Percentiles rank a stretch among this genome's conserved stretches.
phyloP scores from a whole-genome alignment of 352 stramenopile species.

The Phytophthora citrophthora region DNA sequence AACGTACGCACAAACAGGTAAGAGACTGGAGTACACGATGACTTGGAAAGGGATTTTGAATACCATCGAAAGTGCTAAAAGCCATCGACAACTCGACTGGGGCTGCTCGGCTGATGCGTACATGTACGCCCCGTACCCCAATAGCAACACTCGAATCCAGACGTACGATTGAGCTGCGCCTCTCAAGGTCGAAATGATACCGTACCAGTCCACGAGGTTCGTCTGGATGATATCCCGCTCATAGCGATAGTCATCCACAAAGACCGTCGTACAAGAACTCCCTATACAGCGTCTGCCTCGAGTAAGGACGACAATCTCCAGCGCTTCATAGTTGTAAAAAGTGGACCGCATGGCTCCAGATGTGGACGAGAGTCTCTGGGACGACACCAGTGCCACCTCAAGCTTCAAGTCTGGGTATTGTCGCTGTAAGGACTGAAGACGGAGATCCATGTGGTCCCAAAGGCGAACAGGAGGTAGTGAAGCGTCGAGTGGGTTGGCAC shows the following conservation, averaged over 20 bases:
- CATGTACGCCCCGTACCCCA: slow-evolving; percentile 20
- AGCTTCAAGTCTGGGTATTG: slow-evolving; percentile 37
- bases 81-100: background rate
- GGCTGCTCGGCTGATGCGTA: background rate
- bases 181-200: slow-evolving; percentile 36
- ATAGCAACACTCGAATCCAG: slow-evolving; percentile 45
- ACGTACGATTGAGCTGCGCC: slow-evolving; percentile 45
- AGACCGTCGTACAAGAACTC: slow-evolving; percentile 33
- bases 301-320: slow-evolving; percentile 43
- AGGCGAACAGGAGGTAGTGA: slow-evolving; percentile 22
- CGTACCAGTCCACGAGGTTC: slow-evolving; percentile 45
- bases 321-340: slow-evolving; percentile 26
- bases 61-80: slow-evolving; percentile 25
- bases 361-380: slow-evolving; percentile 20
- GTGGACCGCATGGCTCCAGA: slow-evolving; percentile 13
- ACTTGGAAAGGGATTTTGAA: slow-evolving; percentile 59
- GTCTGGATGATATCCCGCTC: slow-evolving; percentile 46
- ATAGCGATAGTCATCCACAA: slow-evolving; percentile 67
- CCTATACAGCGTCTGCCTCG: slow-evolving; percentile 32
- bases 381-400: slow-evolving; percentile 33
- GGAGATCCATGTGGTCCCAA: slow-evolving; percentile 40
- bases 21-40: slow-evolving; percentile 54
- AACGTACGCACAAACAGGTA: slow-evolving; percentile 49
- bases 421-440: slow-evolving; percentile 23
- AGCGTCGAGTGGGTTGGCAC: slow-evolving; percentile 25